Evolutionary conservation across 1,139 yeast species (phyloP).

Genomic region (Yamadazyma spencermartinsiae): DNA sequence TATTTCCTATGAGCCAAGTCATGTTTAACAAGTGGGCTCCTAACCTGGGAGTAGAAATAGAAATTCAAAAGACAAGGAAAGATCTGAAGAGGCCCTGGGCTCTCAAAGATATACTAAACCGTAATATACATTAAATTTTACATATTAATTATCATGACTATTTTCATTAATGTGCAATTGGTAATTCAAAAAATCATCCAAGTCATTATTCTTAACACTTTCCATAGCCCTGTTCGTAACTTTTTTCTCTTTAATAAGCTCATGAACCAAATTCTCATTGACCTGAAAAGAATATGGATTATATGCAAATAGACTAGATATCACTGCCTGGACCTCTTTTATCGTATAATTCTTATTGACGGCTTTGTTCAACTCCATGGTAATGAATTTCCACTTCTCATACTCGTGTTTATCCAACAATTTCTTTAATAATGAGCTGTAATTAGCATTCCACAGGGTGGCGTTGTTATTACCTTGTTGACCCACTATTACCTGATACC

Average conservation of each 20-base stretch:
- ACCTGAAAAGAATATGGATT: constrained; percentile 64
- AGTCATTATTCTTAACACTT: constrained; percentile 8
- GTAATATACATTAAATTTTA: neutral
- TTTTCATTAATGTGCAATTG: constrained; percentile 1
- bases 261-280: constrained; percentile 42
- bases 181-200: constrained; percentile 13
- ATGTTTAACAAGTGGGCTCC: too few relatives aligned
- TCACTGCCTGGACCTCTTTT: constrained; percentile 55
- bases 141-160: neutral
- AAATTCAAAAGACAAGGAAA: neutral
- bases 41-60: too few relatives aligned
- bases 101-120: too few relatives aligned
- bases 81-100: too few relatives aligned
- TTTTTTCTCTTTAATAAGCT: constrained; percentile 39
- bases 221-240: constrained; percentile 37
- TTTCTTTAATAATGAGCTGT: constrained; percentile 50
- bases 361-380: constrained; percentile 60
- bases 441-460: constrained; percentile 62
- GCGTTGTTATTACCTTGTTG: constrained; percentile 77
- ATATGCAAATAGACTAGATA: constrained; percentile 52
- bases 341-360: constrained; percentile 57
- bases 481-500: constrained; percentile 80
- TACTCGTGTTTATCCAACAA: constrained; percentile 68
- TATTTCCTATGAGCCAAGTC: too few relatives aligned
- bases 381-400: constrained; percentile 68